Evolutionary conservation across 2,329 filamentous ascomycete genomes (phyloP).

Genomic region (Tolypocladium inflatum): DNA sequence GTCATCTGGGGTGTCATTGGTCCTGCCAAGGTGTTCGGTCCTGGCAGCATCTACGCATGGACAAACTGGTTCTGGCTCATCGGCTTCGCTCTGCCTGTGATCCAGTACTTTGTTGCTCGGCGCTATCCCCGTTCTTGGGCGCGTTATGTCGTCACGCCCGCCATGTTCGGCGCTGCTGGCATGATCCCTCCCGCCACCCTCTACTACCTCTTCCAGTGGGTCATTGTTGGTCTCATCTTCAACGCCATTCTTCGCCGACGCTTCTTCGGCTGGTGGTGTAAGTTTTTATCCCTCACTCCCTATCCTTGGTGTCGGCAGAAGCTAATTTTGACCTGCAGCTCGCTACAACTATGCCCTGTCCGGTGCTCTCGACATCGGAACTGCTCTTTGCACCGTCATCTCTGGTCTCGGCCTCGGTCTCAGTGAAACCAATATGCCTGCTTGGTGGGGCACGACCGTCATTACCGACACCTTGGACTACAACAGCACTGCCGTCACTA

Average conservation of each 20-base stretch:
- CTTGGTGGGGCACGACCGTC: constrained; percentile 36
- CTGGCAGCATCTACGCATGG: constrained; percentile 32
- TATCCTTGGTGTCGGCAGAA: too few species aligned
- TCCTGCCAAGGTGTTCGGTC: constrained; percentile 21
- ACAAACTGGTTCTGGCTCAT: constrained; percentile 48
- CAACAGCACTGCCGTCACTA: constrained; percentile 15
- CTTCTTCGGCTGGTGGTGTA: constrained; percentile 46
- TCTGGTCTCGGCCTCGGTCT: constrained; percentile 37
- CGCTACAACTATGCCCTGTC: constrained; percentile 50
- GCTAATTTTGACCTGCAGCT: constrained; percentile 3
- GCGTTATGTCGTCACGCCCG: constrained; percentile 41
- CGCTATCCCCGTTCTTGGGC: constrained; percentile 34
- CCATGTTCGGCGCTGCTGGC: constrained; percentile 40
- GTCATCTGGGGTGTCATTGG: constrained; percentile 54
- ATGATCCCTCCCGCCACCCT: constrained; percentile 46
- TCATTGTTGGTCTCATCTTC: constrained; percentile 44
- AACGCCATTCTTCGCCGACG: constrained; percentile 41
- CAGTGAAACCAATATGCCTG: constrained; percentile 31
- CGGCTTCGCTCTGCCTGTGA: constrained; percentile 35
- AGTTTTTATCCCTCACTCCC: constrained; percentile 14
- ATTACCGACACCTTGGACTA: constrained; percentile 20
- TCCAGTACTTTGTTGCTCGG: constrained; percentile 38
- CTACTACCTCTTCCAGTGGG: constrained; percentile 45
- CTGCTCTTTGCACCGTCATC: constrained; percentile 46
- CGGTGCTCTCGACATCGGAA: constrained; percentile 48